A percentile compares a stretch with the other conserved stretches of the same genome.
Evolutionary conservation across 768 basidiomycete species (phyloP).

Genomic region (Zangia roseola): DNA sequence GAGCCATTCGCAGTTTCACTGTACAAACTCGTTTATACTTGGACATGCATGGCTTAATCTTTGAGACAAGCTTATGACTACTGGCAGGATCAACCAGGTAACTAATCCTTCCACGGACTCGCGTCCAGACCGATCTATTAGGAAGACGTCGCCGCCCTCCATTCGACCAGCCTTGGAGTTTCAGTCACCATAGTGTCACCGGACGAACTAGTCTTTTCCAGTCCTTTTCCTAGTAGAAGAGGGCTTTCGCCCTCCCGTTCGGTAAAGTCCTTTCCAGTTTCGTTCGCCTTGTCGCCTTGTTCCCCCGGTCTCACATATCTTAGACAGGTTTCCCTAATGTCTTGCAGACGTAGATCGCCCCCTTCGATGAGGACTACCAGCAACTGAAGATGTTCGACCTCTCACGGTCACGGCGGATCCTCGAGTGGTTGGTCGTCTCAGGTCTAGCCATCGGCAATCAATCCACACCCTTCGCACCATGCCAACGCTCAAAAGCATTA

Average conservation of each 20-base stretch:
- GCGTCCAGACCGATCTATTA: too few relatives aligned
- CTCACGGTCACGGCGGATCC: background rate
- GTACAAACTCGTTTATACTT: conserved; percentile 73
- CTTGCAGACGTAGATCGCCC: background rate
- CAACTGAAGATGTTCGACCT: background rate
- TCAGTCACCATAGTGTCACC: background rate
- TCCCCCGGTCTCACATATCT: conserved; percentile 1
- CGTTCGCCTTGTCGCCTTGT: too few relatives aligned
- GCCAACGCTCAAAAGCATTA: background rate
- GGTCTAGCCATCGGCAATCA: conserved; percentile 4
- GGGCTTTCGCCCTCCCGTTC: too few relatives aligned
- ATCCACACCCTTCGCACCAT: conserved; percentile 1
- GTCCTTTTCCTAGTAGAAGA: too few relatives aligned
- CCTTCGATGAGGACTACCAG: conserved; percentile 1
- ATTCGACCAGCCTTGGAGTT: conserved; percentile 49
- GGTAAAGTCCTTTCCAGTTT: background rate
- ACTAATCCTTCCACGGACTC: conserved; percentile 40
- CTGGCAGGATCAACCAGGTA: conserved; percentile 85
- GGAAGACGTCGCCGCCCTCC: too few relatives aligned
- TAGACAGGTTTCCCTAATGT: background rate
- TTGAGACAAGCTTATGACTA: conserved; percentile 85
- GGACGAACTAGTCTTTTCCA: too few relatives aligned
- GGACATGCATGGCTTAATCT: conserved; percentile 84
- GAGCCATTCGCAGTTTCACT: conserved; percentile 81
- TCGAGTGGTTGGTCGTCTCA: conserved; percentile 17